Conservation (phyloP, 805 yeast species). For the Yarrowia bubula region DNA sequence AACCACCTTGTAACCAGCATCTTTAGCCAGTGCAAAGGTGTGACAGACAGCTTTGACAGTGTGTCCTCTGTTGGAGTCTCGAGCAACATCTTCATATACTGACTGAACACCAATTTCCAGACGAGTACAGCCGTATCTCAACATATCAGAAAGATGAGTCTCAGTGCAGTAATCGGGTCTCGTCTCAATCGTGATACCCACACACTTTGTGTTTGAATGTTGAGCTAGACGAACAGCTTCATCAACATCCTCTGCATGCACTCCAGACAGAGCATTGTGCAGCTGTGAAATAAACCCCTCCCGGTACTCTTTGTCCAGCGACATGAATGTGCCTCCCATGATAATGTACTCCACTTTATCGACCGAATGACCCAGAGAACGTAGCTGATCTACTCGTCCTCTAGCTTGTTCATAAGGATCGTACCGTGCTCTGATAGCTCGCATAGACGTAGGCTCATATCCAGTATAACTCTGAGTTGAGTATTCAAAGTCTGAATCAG, state of each 20-base stretch:
- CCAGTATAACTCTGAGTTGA: slow-evolving; percentile 98
- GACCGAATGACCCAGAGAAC: slow-evolving; percentile 92
- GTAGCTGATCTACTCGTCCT: slow-evolving; percentile 92
- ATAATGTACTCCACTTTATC: slow-evolving; percentile 97
- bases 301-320: slow-evolving; percentile 82
- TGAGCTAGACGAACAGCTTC: slow-evolving; percentile 91
- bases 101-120: slow-evolving; percentile 96
- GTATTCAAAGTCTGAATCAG: slow-evolving; percentile 96
- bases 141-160: slow-evolving; percentile 92
- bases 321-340: slow-evolving; percentile 99
- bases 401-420: slow-evolving; percentile 99
- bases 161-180: slow-evolving; percentile 98
- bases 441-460: slow-evolving; percentile 97
- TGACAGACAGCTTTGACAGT: slow-evolving; percentile 95
- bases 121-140: slow-evolving; percentile 93
- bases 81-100: slow-evolving; percentile 95
- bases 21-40: slow-evolving; percentile 94
- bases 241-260: slow-evolving; percentile 78
- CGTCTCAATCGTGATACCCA: slow-evolving; percentile 96
- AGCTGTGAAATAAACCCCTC: slow-evolving; percentile 84
- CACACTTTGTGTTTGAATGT: slow-evolving; percentile 94
- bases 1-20: slow-evolving; percentile 96
- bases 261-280: slow-evolving; percentile 94
- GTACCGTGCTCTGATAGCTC: slow-evolving; percentile 97
- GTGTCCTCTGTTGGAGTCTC: slow-evolving; percentile 97